Evolutionary conservation across 2,329 filamentous ascomycete species (phyloP).

Genomic region (Aspergillus tamarii): DNA sequence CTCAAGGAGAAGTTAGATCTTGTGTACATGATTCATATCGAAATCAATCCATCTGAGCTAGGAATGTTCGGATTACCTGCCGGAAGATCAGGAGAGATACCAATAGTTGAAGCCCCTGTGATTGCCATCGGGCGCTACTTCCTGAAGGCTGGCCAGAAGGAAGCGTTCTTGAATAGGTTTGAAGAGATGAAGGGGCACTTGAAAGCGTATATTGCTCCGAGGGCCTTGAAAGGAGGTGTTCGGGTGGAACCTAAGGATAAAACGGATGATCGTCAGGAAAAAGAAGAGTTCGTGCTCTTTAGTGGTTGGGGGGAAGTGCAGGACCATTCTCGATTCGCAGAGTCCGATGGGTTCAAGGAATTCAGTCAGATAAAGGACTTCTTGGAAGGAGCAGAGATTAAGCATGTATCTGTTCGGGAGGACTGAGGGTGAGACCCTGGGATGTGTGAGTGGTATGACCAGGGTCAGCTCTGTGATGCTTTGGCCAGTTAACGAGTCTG

Average conservation of each 20-base stretch:
- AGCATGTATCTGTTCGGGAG: constrained; percentile 21
- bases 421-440: neutral
- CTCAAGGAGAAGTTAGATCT: constrained; percentile 44
- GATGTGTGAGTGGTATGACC: neutral
- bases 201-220: constrained; percentile 31
- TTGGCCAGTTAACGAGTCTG: neutral
- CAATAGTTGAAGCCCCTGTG: constrained; percentile 34
- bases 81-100: neutral
- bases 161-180: constrained; percentile 33
- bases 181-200: constrained; percentile 29
- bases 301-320: constrained; percentile 42
- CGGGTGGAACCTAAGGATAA: constrained; percentile 37
- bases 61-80: neutral
- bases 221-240: constrained; percentile 41
- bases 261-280: constrained; percentile 20
- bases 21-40: constrained; percentile 48
- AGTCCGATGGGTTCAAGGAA: constrained; percentile 35
- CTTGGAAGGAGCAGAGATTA: constrained; percentile 31
- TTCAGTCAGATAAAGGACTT: constrained; percentile 28
- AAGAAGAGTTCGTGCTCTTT: constrained; percentile 49
- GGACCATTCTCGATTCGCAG: constrained; percentile 39
- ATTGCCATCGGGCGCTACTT: constrained; percentile 41
- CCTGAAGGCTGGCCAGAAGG: constrained; percentile 24
- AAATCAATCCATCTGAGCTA: constrained; percentile 34
- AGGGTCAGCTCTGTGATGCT: neutral